A percentile compares a stretch with the other conserved stretches of the same genome.
Evolutionary conservation across 805 yeast genomes (phyloP).

Genomic region (Metahyphopichia silvanorum): DNA sequence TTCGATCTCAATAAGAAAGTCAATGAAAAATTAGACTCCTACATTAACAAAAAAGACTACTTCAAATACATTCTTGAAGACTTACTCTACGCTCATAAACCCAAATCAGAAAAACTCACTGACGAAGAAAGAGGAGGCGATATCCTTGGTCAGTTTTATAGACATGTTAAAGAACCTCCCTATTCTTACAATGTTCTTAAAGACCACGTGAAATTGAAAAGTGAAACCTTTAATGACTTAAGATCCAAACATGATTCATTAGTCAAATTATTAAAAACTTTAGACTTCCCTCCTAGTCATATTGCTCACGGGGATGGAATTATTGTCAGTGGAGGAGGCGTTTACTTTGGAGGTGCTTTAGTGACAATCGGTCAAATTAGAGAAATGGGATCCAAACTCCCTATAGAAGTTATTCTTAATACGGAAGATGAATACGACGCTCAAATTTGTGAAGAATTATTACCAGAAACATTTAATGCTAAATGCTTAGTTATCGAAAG

Average conservation of each 20-base stretch:
- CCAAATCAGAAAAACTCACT: constrained; percentile 7
- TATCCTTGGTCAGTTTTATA: constrained; percentile 7
- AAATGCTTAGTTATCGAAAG: constrained; percentile 18
- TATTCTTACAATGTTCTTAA: constrained; percentile 10
- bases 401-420: constrained; percentile 34
- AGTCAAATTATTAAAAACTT: constrained; percentile 13
- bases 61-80: constrained; percentile 7
- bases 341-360: constrained; percentile 20
- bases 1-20: constrained; percentile 1
- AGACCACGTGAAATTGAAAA: constrained; percentile 9
- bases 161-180: constrained; percentile 6
- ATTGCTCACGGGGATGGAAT: constrained; percentile 23
- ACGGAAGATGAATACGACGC: constrained; percentile 29
- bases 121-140: constrained; percentile 13
- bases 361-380: constrained; percentile 19
- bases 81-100: constrained; percentile 6
- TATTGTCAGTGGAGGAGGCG: constrained; percentile 19
- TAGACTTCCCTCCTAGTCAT: constrained; percentile 16
- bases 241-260: constrained; percentile 15
- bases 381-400: constrained; percentile 21
- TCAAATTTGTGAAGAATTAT: constrained; percentile 36
- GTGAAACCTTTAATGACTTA: constrained; percentile 13
- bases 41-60: constrained; percentile 5
- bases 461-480: constrained; percentile 30
- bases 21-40: constrained; percentile 2